Base-by-base conservation (phyloP, 441 rosid genomes). In the Populus trichocarpa region DNA sequence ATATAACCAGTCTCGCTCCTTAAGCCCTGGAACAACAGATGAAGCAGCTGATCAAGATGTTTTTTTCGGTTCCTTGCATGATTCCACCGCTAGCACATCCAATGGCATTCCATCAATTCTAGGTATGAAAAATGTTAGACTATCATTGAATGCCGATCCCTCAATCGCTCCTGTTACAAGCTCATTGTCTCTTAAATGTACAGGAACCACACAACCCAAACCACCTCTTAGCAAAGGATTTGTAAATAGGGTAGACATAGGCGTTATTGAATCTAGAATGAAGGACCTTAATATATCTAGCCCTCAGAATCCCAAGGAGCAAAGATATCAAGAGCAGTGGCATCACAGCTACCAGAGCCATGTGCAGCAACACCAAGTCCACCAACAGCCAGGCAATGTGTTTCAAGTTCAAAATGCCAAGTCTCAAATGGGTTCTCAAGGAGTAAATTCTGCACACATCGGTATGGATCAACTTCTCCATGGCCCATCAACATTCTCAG, bases 1-100 rank as follows among this genome's bases (percentile, higher is more conserved):
- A 33, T 80, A 81, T 85, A 87, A 84, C 76, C 85, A 78, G 75
- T 80, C 86, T 76, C 84, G 80, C 74, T 83, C 87, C 71, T 84
- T 81, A 73, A 84, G 78, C 77, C 77, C 84, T 74, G 86, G 84
- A 76, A 73, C 85, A 68, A 79, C 78, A 50, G 83, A 79, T 46
- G 83, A 75, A 73, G 84, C 76, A 23, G 82, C 72, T 71, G 86
- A 83, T 30, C 66, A n/a, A 76, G 86, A 64, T 77, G 57, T 77
- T 72, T 78, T 64, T 78, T 80, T 81, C 7, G 57, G 57, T 86
- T 83, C 81, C 42, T 75, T 85, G 78, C 83, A 72, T 75, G 76
- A 77, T 79, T 76, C 67, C 71, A 53, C 77, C 72, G 61, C 32
- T 63, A 65, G 77, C 69, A 50, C 75, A 50, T 69, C 74, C 63